A percentile compares a stretch with the other conserved stretches of the same genome.
phyloP scores from a whole-genome alignment of 306 rosid species.

The Myrica gale region DNA sequence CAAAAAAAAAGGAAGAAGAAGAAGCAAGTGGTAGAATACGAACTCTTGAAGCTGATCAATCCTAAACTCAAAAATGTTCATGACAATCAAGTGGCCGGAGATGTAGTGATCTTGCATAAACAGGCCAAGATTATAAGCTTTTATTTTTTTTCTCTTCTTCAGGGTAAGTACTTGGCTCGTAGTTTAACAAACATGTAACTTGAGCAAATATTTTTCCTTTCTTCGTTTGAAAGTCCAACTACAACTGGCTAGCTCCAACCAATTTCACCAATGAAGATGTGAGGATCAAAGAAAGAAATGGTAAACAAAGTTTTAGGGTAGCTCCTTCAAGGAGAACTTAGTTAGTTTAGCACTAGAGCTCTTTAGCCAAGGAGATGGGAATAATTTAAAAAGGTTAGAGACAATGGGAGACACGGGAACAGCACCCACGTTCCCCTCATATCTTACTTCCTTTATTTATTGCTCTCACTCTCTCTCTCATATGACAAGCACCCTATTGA shows the following conservation, averaged over 20 bases:
- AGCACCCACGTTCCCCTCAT: constrained; percentile 92
- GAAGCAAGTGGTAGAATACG: not conserved
- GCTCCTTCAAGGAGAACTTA: constrained; percentile 58
- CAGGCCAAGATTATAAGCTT: not conserved
- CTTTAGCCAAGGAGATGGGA: constrained; percentile 80
- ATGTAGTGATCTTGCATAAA: constrained; percentile 5
- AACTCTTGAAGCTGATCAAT: not conserved
- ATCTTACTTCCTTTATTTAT: constrained; percentile 45
- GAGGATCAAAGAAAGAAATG: constrained; percentile 38
- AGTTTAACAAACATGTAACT: not conserved
- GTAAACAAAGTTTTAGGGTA: constrained; percentile 28
- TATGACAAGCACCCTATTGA: constrained; percentile 33
- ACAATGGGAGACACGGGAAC: constrained; percentile 98
- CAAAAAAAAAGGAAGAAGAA: not conserved
- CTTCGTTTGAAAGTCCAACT: constrained; percentile 36
- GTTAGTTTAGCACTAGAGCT: constrained; percentile 73
- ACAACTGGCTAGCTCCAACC: constrained; percentile 41
- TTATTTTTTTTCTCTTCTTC: not conserved
- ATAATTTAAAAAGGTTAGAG: constrained; percentile 36
- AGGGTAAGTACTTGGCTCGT: not conserved
- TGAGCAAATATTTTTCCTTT: constrained; percentile 18
- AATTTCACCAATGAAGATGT: constrained; percentile 43
- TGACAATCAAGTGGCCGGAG: not conserved
- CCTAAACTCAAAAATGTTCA: constrained; percentile 13
- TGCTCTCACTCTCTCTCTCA: constrained; percentile 29